Evolutionary conservation across 768 basidiomycete genomes (phyloP).

Genomic region (Amanita phalloides): DNA sequence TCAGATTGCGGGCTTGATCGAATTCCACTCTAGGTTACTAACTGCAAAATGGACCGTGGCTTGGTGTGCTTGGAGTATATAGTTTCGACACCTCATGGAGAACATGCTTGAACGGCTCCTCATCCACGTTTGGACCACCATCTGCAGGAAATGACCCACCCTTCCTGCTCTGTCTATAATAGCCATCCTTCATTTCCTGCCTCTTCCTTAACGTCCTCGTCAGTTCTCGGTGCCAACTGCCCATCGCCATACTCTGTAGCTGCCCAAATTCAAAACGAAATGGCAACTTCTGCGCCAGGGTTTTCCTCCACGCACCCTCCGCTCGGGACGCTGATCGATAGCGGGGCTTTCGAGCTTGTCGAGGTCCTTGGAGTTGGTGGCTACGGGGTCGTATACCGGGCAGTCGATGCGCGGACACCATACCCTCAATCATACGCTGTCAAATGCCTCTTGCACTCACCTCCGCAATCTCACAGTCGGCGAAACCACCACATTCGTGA

Average conservation of each 20-base stretch:
- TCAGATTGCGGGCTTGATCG: not conserved
- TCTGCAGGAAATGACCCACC: slow-evolving; percentile 1
- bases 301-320: slow-evolving; percentile 26
- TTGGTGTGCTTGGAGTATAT: slow-evolving; percentile 1
- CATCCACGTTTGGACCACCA: slow-evolving; percentile 5
- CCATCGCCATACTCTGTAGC: not conserved
- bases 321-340: slow-evolving; percentile 77
- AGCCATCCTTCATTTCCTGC: slow-evolving; percentile 1
- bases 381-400: slow-evolving; percentile 92
- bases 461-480: slow-evolving; percentile 32
- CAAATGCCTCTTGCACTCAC: slow-evolving; percentile 70
- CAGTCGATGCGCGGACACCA: slow-evolving; percentile 47
- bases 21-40: too few species aligned
- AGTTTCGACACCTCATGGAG: slow-evolving; percentile 5
- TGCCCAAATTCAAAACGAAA: not conserved
- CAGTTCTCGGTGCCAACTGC: not conserved
- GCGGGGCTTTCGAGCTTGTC: slow-evolving; percentile 70
- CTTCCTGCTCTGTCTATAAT: slow-evolving; percentile 4
- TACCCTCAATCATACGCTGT: slow-evolving; percentile 66
- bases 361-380: slow-evolving; percentile 88
- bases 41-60: not conserved
- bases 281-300: not conserved
- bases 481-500: slow-evolving; percentile 81
- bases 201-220: not conserved
- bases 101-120: slow-evolving; percentile 5